phyloP scores from a whole-genome alignment of 441 rosid species.

The Rhodomyrtus psidioides region DNA sequence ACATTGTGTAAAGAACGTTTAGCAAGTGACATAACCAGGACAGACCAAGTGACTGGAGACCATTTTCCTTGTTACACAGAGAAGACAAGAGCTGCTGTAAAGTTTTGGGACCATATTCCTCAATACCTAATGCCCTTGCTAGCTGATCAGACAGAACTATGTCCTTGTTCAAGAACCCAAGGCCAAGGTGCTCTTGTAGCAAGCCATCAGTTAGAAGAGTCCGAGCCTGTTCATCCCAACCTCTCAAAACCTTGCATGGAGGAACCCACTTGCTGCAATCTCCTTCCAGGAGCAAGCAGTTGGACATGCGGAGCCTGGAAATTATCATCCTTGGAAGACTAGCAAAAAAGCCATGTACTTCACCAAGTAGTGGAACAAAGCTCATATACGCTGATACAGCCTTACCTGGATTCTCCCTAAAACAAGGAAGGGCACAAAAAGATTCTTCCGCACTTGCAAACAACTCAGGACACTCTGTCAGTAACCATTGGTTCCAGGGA shows the following conservation, averaged over 20 bases:
- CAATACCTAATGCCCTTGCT: conserved; percentile 77
- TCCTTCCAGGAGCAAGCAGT: conserved; percentile 85
- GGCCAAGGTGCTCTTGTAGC: conserved; percentile 78
- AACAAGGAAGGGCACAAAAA: conserved; percentile 85
- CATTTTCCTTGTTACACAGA: conserved; percentile 43
- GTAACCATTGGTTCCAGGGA: conserved; percentile 96
- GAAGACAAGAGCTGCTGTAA: conserved; percentile 57
- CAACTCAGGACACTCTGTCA: conserved; percentile 71
- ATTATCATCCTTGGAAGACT: conserved; percentile 75
- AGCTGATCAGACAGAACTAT: conserved; percentile 71
- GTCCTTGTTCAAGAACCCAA: conserved; percentile 76
- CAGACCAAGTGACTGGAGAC: conserved; percentile 58
- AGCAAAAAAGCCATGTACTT: conserved; percentile 94
- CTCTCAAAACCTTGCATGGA: conserved; percentile 86
- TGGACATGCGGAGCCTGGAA: conserved; percentile 55
- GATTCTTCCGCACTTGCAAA: conserved; percentile 60
- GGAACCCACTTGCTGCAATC: conserved; percentile 65
- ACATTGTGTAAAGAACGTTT: conserved; percentile 39
- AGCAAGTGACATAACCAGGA: conserved; percentile 73
- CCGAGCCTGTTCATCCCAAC: conserved; percentile 73
- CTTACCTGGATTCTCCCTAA: conserved; percentile 64
- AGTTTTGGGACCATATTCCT: conserved; percentile 72
- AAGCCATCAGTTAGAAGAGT: conserved; percentile 51
- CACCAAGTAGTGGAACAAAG: conserved; percentile 87
- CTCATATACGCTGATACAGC: conserved; percentile 83